Evolutionary conservation across 2,329 filamentous ascomycete species (phyloP), one percentile per base, ranked within the genome.

Genomic region (Boeremia exigua): DNA sequence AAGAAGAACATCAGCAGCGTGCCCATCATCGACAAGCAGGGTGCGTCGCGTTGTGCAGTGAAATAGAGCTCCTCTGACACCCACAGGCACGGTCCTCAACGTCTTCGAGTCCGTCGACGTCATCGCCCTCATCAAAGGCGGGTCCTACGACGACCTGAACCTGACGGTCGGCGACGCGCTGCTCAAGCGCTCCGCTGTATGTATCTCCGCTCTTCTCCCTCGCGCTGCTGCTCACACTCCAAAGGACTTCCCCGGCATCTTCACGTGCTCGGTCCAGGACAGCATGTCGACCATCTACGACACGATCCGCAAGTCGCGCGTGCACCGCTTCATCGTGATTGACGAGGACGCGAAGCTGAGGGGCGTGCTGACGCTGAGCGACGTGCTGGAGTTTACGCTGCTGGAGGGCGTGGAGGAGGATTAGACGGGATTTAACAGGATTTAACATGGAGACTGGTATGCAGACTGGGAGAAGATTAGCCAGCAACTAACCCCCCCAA

Each of bases 81-180:
- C 2, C 10, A 2, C 28, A 85, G 86, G 86, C 46, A 80, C 85
- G 29, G 87, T 99, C 0, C 86, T 98, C 61, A 99, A 99, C 70
- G 92, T 98, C 10, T 99, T 99, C 70, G 96, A 99, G 78, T 91
- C 95, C 1, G 93, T 99, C 46, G 95, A 99, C 76, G 93, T 99
- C 58, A 96, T 99, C 65, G 89, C 93, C 0, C 88, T 96, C 67
- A 96, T 99, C 78, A 96, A 96, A 77, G 92, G 92, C 19, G 92
- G 93, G 17, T 87, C 87, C 32, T 98, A 98, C 71, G 95, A 98
- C 62, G 94, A 97, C 64, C 81, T 99, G 53, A 88, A 89, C 56
- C 85, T 92, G 17, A 91, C 85, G 6, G 91, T 98, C 4, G 95
- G 94, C 38, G 93, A 97, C 60, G 94, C 94, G 2, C 80, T 98